Base-by-base conservation (phyloP, 73 alveolate genomes). In the Paramecium sexaurelia region DNA sequence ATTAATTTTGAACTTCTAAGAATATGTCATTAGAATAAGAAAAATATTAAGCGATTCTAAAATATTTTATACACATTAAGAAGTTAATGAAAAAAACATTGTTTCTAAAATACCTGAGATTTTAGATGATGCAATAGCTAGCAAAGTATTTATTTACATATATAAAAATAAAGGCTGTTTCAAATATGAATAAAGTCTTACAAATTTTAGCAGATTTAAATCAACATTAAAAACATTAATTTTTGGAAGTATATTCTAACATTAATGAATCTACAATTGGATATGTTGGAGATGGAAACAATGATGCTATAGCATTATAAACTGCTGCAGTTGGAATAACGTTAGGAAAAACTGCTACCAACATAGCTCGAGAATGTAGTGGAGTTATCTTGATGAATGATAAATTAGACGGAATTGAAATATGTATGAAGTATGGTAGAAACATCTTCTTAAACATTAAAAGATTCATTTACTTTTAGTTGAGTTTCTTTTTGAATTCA, bases 221-320 rank as follows among this genome's bases (percentile, higher is more conserved):
- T 78, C 24, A 78, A 45, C 68, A 39, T 78, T 78, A 78, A 78
- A 78, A 78, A 43, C 73, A 78, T 41, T 11, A 78, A 78, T 78
- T 41, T 43, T 78, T 78, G 7, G 73, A 39, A 20, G 68, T 78
- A 3, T 78, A 41, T 19, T 41, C 68, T 4, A 39, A 78, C 13
- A 78, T 78, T 5, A 78, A 78, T 78, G 90, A 78, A 78, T 32
- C 90, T 7, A 78, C 90, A 17, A 78, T 78, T 78, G 90, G 61
- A 39, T 78, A 78, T 43, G 90, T 78, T 20, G 90, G 90, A 45
- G 90, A 78, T 78, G 90, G 90, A 5, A 78, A 78, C 8, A 78
- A 78, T 78, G 90, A 78, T 78, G 90, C 90, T 24, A 22, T 78
- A 17, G 68, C 90, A 17, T 43, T 78, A 9, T 29, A 39, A 43